Base-by-base conservation (phyloP, 225 moss, liverwort and hornwort genomes). In the Neckera pumila region DNA sequence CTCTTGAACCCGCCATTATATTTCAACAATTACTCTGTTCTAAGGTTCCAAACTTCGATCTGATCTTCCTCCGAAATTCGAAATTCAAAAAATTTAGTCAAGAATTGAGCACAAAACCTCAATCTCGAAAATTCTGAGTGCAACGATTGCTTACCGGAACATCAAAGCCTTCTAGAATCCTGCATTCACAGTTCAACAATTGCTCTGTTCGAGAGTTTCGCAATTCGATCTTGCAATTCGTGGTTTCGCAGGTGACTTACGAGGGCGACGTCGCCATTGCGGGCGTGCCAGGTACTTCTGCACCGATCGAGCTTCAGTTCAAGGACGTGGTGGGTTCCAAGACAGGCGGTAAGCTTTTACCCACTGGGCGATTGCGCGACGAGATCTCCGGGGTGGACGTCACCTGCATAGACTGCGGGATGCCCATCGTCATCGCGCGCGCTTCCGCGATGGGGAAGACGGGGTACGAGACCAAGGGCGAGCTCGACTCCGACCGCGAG, bases 341-440 rank as follows among this genome's bases (percentile, higher is more conserved):
- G 70, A 92, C 93, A 3, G 92, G 95, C 4, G 88, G 88, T 4
- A 92, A 89, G 89, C 90, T 96, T 0, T 59, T 96, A 4, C 95
- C 95, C 3, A 96, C 96, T 1, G 92, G 91, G 19, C 88, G 88
- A 4, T 51, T 92, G 76, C 85, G 88, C 10, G 93, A 96, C 47
- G 28, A 62, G 23, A 90, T 94, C 61, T 42, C 81, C 18, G 96
- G 93, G n/a, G 84, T 94, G 31, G 90, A 93, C 82, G 96, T 96
- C 54, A 94, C 96, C 18, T 95, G 96, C 73, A 93, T 95, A 10
- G 95, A 96, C 53, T 95, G 94, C 54, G 93, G 90, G 33, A 88
- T 93, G 90, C 94, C 96, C 12, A 89, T 92, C 62, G 93, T 95
- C 43, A 88, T 95, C 57, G 94, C 94, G 3, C 86, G 62, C 9